These are phyloP conservation scores for Leccinum subspadiceum DNA, from an alignment of 1,284 basidiomycete genomes.

Conservation along the genomic window DNA sequence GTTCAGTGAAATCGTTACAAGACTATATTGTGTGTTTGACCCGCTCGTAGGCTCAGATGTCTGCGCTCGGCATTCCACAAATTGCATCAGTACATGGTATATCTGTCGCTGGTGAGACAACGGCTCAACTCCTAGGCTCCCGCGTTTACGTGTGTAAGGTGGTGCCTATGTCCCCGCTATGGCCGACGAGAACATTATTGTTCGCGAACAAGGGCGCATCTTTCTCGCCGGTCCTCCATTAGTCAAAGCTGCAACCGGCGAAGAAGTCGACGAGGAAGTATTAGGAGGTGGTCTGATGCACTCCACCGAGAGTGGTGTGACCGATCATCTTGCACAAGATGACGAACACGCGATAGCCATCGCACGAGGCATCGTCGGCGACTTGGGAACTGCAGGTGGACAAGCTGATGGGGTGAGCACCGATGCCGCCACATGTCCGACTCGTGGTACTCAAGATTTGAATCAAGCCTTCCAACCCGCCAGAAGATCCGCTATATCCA, in stretches of 20 bases:
- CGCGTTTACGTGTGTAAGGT: constrained; percentile 39
- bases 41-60: constrained; percentile 75
- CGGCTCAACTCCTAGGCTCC: constrained; percentile 4
- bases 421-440: constrained; percentile 17
- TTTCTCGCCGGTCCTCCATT: constrained; percentile 96
- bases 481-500: constrained; percentile 80
- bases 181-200: constrained; percentile 96
- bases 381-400: constrained; percentile 67
- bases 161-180: constrained; percentile 95
- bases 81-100: constrained; percentile 94
- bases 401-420: constrained; percentile 46
- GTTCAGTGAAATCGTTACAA: constrained; percentile 38
- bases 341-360: constrained; percentile 89
- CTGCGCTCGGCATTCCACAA: constrained; percentile 86
- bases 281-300: constrained; percentile 94
- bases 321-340: constrained; percentile 86
- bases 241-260: constrained; percentile 93
- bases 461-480: constrained; percentile 51
- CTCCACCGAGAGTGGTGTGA: constrained; percentile 90
- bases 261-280: constrained; percentile 90
- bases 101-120: constrained; percentile 73
- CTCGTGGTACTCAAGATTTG: constrained; percentile 12
- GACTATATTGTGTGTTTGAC: constrained; percentile 12
- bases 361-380: constrained; percentile 78
- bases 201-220: constrained; percentile 89